Base-by-base conservation (phyloP, 106 monocot species). In the Phalaenopsis aphrodite region DNA sequence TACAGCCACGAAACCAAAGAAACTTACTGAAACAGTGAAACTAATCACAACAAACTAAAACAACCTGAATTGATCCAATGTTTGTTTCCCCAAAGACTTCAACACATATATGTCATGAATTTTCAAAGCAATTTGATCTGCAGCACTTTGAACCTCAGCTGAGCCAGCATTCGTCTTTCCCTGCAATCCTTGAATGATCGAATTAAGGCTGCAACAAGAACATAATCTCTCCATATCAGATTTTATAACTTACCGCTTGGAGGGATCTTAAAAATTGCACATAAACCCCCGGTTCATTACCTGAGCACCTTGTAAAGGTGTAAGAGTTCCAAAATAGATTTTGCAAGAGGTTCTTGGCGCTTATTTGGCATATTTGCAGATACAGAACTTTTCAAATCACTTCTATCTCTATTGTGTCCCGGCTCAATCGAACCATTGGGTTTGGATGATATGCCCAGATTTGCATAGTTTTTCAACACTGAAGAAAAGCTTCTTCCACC, bases 261-360 rank as follows among this genome's bases (percentile, higher is more conserved):
- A 57, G 24, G 23, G 24, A 23, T 65, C 64, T 21, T 8, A 10
- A 52, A 52, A 14, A 14, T 52, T 52, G 12, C 52, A 12, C 10
- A 12, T 52, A 12, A 52, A 61, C 3, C 21, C 8, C 61, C 14
- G 69, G 69, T 41, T 2, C 12, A 38, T 21, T 74, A 97, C 91
- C 92, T 91, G 52, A 84, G 85, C 78, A 90, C 90, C 83, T 83
- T 85, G 47, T 87, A 82, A 58, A 80, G 78, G 5, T 66, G 79
- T 52, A 97, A 87, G 73, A 97, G 79, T 75, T 86, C 84, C 23
- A 16, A 1, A 19, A 97, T 77, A 42, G 86, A 85, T 45, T 89
- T 91, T n/a, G 74, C 80, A 83, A 95, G 87, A 86, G 75, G 55
- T 82, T 89, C 88, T 79, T 79, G 83, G 79, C 80, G 79, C 80